Base-by-base conservation (phyloP, 2,329 filamentous ascomycete genomes). In the Phoma sp. region DNA sequence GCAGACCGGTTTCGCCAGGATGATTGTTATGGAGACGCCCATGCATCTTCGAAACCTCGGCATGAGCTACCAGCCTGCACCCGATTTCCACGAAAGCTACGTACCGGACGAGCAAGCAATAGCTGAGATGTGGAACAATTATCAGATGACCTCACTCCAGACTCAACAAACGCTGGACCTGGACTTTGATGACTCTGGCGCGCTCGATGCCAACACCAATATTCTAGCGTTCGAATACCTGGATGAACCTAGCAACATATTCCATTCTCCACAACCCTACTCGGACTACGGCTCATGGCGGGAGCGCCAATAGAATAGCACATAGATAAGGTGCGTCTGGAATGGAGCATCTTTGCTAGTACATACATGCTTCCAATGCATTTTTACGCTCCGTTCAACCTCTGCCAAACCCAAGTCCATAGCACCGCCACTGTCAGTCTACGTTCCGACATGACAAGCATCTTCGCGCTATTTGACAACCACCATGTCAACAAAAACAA, bases 1-100 rank as follows among this genome's bases (percentile, higher is more conserved):
- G 43, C 68, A 71, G 17, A 67, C 74, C 40, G 73, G 73, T 0
- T 75, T 74, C 41, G 67, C 65, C 35, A 72, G 70, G 36, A 72
- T 73, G 67, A 70, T 73, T 2, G 57, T 69, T 3, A 67, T 69
- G 36, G 73, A 75, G 44, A 73, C 70, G 15, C 68, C 71, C 2
- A 48, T 69, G 15, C 70, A 71, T 24, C 60, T 75, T 9, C 57
- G 60, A 8, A 70, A 72, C 43, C 55, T 74, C 0, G 72, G 69
- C 4, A 69, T 75, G 38, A 13, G 37, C 27, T 24, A 29, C 6
- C 29, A 58, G 33, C n/a, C 51, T 48, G 13, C 32, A 41, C 22
- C 25, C 45, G 12, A 53, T 49, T 44, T 43, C 37, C 8, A 24
- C 3, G 36, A 46, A 8, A 41, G 29, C 31, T 17, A 40, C 15